Conservation (phyloP, 352 stramenopile genomes). For the Plasmopara muralis region DNA sequence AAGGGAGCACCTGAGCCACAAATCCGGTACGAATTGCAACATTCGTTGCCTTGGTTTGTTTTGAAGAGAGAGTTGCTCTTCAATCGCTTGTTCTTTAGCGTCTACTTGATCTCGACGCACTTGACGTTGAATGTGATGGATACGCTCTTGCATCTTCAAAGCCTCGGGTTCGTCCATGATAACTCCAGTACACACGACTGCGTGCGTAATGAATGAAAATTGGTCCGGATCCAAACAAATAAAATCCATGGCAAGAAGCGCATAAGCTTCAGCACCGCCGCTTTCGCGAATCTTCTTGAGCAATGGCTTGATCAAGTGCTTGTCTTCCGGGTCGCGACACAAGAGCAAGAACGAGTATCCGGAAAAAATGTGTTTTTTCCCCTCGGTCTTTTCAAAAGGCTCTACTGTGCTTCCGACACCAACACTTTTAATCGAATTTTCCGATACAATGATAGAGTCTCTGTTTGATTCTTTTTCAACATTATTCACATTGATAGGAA, state of each 20-base stretch:
- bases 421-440: slow-evolving; percentile 10
- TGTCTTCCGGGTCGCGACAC: slow-evolving; percentile 43
- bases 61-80: not conserved
- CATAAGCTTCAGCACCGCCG: slow-evolving; percentile 35
- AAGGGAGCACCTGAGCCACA: slow-evolving; percentile 71
- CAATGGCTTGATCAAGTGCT: slow-evolving; percentile 30
- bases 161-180: slow-evolving; percentile 26
- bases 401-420: not conserved
- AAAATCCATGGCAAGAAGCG: slow-evolving; percentile 46
- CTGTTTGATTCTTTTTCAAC: slow-evolving; percentile 1
- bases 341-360: slow-evolving; percentile 56
- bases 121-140: slow-evolving; percentile 21
- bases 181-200: slow-evolving; percentile 53
- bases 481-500: slow-evolving; percentile 6
- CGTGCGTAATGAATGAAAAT: slow-evolving; percentile 60
- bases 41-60: slow-evolving; percentile 18
- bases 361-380: slow-evolving; percentile 25
- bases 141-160: slow-evolving; percentile 23
- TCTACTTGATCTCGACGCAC: slow-evolving; percentile 1
- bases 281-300: slow-evolving; percentile 32
- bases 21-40: slow-evolving; percentile 54
- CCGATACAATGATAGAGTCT: slow-evolving; percentile 4
- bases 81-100: not conserved
- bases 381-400: slow-evolving; percentile 6
- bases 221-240: slow-evolving; percentile 37